A percentile compares a stretch with the other conserved stretches of the same genome.
Conservation (phyloP, 352 stramenopile genomes). For the Globisporangium echinulatum region DNA sequence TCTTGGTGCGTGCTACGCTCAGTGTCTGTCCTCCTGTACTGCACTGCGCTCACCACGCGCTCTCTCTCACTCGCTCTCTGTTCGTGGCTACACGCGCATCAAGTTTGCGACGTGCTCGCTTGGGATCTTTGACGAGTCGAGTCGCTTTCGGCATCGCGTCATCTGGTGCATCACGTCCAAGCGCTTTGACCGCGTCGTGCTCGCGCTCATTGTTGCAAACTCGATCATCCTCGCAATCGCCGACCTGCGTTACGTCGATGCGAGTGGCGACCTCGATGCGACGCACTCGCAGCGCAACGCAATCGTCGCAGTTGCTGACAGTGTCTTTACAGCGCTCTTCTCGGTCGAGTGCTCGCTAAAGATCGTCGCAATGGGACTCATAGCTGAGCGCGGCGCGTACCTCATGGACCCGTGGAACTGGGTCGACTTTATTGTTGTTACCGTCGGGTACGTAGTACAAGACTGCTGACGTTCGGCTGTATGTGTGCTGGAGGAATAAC, state of each 20-base stretch:
- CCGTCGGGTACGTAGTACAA: slow-evolving; percentile 31
- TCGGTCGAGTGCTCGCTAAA: slow-evolving; percentile 83
- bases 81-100: neutral
- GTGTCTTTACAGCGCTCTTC: slow-evolving; percentile 76
- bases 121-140: slow-evolving; percentile 43
- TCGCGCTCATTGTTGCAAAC: slow-evolving; percentile 74
- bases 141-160: slow-evolving; percentile 26
- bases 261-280: slow-evolving; percentile 24
- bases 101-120: slow-evolving; percentile 48
- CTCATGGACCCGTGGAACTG: slow-evolving; percentile 85
- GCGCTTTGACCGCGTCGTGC: slow-evolving; percentile 64
- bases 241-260: slow-evolving; percentile 44
- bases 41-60: too few relatives aligned
- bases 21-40: too few relatives aligned
- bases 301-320: slow-evolving; percentile 39
- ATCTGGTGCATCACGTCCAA: slow-evolving; percentile 48
- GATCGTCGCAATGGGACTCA: slow-evolving; percentile 79
- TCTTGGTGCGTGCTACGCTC: slow-evolving; percentile 19
- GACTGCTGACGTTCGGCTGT: too few relatives aligned
- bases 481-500: too few relatives aligned
- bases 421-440: slow-evolving; percentile 87
- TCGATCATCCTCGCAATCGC: slow-evolving; percentile 71
- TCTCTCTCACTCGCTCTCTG: neutral
- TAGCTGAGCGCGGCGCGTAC: slow-evolving; percentile 56
- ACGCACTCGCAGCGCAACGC: slow-evolving; percentile 36